phyloP scores from a whole-genome alignment of 2,329 filamentous ascomycete species.

The Podosphaera aphanis region DNA sequence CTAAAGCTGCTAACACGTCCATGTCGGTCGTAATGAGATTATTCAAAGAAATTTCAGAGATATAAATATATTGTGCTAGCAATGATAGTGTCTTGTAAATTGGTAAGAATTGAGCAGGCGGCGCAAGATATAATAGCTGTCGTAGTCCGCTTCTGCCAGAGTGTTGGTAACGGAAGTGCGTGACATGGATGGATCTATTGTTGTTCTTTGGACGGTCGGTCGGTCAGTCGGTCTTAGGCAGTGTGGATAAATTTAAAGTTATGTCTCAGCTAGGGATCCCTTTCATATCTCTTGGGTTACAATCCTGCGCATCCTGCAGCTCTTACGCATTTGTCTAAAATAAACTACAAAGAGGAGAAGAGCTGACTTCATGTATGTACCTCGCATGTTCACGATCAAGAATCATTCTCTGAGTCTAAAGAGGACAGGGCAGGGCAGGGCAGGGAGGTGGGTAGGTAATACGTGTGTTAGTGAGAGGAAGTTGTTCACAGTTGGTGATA shows the following conservation, averaged over 20 bases:
- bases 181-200: neutral
- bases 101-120: neutral
- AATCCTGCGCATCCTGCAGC: neutral
- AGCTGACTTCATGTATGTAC: no score
- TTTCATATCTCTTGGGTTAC: neutral
- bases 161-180: neutral
- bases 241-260: neutral
- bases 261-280: neutral
- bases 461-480: no score
- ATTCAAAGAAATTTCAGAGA: neutral
- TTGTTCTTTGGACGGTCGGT: neutral
- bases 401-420: no score
- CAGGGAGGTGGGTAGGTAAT: no score
- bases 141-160: neutral
- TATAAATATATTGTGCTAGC: neutral
- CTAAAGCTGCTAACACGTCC: conserved; percentile 1
- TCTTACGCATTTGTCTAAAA: neutral
- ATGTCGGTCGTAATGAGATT: neutral
- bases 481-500: no score
- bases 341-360: neutral
- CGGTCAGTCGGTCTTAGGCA: neutral
- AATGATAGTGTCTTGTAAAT: neutral
- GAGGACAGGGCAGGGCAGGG: no score
- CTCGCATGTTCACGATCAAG: no score
- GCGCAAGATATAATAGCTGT: neutral